Base-by-base conservation (phyloP, 305 asterid species). In the Rubia occidens region DNA sequence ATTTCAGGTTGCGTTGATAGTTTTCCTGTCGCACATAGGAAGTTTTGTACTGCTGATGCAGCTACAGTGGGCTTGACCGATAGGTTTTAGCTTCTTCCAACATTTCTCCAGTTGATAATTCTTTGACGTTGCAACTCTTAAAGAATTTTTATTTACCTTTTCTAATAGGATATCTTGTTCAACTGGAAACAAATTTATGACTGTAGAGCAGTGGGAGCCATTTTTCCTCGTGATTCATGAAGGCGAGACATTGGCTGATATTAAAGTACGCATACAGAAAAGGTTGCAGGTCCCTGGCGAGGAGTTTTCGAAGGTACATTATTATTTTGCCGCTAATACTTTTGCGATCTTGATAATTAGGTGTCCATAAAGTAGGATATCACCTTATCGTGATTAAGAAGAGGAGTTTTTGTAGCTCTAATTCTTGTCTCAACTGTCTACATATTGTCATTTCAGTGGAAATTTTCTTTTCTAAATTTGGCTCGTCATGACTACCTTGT, bases 41-140 rank as follows among this genome's bases (percentile, higher is more conserved):
- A 87, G 98, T 83, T 93, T 84, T 79, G 95, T 93, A 75, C 97
- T 60, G 98, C 98, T 64, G 97, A 93, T 84, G 84, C 95, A 74
- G 98, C 98, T 61, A 84, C 82, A 47, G 97, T 93, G 84, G 98
- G 97, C 66, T 79, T 93, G 84, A 93, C 98, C 26, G 98, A 93
- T 80, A 90, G 98, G 98, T 86, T 29, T 20, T 6, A 44, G 45
- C 56, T 5, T 44, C 18, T 59, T 59, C 26, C 15, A 20, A 56
- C 61, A 11, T 21, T 15, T 45, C 3, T 59, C 66, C 14, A 56
- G 11, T 21, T 60, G 47, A 42, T 45, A 1, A 44, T 51, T 55
- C 60, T 6, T 44, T 70, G 5, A 39, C 39, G 6, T 45, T 5
- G 24, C 29, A 64, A 62, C 17, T 11, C 40, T 55, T n/a, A 71